Percentiles rank a stretch among this genome's conserved stretches.
Evolutionary conservation across 768 basidiomycete species (phyloP).

Genomic region (Crucibulum laeve): DNA sequence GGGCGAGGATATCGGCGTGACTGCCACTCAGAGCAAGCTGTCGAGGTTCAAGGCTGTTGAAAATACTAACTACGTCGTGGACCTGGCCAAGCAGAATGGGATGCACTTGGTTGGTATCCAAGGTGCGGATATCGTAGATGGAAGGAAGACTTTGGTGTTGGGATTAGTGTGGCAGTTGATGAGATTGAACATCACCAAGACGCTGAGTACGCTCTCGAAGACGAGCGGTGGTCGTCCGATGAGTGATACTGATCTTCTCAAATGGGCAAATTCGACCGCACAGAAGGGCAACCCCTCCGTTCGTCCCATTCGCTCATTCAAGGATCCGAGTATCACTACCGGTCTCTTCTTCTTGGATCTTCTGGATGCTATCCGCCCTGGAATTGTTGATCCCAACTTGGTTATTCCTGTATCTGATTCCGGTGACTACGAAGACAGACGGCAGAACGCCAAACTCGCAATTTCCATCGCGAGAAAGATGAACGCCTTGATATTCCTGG

Average conservation of each 20-base stretch:
- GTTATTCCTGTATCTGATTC: constrained; percentile 56
- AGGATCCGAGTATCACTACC: constrained; percentile 85
- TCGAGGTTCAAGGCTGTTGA: constrained; percentile 97
- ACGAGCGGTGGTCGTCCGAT: constrained; percentile 76
- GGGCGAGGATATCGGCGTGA: constrained; percentile 77
- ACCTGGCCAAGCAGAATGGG: constrained; percentile 86
- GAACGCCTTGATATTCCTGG: constrained; percentile 93
- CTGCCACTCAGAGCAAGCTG: constrained; percentile 77
- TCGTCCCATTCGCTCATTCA: constrained; percentile 83
- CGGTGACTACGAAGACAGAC: constrained; percentile 81
- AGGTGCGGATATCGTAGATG: constrained; percentile 96
- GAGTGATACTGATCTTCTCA: constrained; percentile 89
- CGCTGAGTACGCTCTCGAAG: constrained; percentile 71
- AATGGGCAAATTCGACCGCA: constrained; percentile 92
- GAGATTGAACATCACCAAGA: constrained; percentile 94
- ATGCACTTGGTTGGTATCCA: constrained; percentile 98
- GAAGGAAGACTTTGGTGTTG: constrained; percentile 85
- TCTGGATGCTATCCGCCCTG: constrained; percentile 86
- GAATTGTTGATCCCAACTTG: constrained; percentile 88
- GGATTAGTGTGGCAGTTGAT: constrained; percentile 98
- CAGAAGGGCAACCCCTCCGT: constrained; percentile 59
- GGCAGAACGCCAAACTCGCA: constrained; percentile 94
- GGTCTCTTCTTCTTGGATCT: constrained; percentile 93
- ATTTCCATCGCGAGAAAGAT: constrained; percentile 99
- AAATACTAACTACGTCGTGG: constrained; percentile 95